Evolutionary conservation across 441 rosid genomes (phyloP).

Genomic region (Populus hybrid): DNA sequence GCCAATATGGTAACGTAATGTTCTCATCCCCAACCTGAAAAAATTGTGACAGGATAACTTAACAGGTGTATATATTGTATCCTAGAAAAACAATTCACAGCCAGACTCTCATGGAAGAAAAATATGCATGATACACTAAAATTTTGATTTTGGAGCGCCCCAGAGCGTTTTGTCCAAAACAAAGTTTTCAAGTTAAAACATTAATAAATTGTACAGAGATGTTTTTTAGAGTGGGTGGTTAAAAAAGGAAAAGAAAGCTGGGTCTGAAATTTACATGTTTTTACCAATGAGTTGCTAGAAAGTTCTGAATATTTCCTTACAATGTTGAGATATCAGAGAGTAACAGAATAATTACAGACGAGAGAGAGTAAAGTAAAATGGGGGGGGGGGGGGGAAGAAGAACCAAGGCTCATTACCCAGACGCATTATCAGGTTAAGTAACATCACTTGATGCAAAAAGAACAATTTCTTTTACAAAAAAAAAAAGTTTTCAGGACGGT

Average conservation of each 20-base stretch:
- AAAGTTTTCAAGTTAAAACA: background rate
- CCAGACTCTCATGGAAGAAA: too few species aligned
- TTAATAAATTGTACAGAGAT: background rate
- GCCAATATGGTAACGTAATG: conserved; percentile 80
- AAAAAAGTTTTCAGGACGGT: background rate
- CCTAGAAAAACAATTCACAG: too few species aligned
- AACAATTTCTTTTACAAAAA: background rate
- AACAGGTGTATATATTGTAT: background rate
- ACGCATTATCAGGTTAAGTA: background rate
- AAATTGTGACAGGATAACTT: conserved; percentile 15
- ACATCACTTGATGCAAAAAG: conserved; percentile 1
- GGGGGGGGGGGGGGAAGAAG: background rate
- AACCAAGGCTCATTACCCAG: background rate
- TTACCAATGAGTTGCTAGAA: background rate
- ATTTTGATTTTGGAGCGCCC: background rate
- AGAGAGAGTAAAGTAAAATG: background rate
- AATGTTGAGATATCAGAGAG: background rate
- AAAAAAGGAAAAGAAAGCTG: background rate
- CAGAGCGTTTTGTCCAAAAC: background rate
- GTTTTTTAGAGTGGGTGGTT: background rate
- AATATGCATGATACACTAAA: background rate
- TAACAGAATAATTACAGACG: too few species aligned
- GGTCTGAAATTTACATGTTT: background rate
- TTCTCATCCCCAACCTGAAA: conserved; percentile 83
- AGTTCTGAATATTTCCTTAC: background rate